phyloP scores from a whole-genome alignment of 75 land plant species.

The Selaginella moellendorffii region DNA sequence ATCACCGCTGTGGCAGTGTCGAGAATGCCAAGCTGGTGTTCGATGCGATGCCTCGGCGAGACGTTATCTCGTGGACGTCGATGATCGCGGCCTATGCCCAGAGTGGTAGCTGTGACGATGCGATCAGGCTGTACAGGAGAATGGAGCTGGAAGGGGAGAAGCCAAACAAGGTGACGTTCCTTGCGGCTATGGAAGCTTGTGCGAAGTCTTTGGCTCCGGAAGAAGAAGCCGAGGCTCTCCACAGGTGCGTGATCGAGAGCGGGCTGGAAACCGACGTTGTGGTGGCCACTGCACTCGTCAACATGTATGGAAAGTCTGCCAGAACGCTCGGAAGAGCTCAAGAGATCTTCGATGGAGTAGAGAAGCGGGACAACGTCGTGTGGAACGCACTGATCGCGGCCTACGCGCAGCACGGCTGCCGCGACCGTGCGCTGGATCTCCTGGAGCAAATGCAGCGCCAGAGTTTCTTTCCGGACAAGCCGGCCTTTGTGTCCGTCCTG shows the following conservation, averaged over 20 bases:
- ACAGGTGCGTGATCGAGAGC: not conserved
- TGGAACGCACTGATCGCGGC: not conserved
- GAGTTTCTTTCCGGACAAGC: not conserved
- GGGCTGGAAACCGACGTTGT: not conserved
- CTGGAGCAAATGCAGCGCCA: not conserved
- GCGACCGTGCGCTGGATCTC: not conserved
- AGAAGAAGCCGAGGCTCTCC: no score
- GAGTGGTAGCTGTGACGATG: not conserved
- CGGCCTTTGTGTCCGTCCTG: not conserved
- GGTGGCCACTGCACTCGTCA: not conserved
- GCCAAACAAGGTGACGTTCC: conserved; percentile 5
- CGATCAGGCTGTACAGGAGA: not conserved
- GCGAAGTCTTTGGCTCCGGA: not conserved
- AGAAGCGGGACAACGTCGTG: not conserved
- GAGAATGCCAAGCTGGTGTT: not conserved
- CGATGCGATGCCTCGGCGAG: not conserved
- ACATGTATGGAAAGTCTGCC: not conserved
- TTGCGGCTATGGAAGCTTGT: not conserved
- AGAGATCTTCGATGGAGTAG: not conserved
- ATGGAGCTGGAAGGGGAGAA: not conserved
- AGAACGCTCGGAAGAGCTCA: not conserved
- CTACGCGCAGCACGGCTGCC: not conserved
- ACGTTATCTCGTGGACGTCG: not conserved
- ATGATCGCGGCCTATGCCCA: not conserved
- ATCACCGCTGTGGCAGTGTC: not conserved